phyloP scores from a whole-genome alignment of 1,284 basidiomycete species.

The Malassezia equina region DNA sequence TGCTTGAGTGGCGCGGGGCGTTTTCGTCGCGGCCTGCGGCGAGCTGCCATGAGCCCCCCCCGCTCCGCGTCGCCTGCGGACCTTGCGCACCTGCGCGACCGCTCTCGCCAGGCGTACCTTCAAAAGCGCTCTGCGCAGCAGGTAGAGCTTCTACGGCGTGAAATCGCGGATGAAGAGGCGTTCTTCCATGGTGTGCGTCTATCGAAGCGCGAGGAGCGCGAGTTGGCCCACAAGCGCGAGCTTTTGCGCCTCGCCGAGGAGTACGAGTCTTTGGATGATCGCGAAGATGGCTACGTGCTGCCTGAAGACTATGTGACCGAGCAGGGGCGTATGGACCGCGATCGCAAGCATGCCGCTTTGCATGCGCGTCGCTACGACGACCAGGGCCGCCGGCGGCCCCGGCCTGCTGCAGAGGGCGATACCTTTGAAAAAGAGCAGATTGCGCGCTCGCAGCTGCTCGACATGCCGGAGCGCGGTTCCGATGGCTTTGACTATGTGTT shows the following conservation, averaged over 20 bases:
- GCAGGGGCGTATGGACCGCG: slow-evolving; percentile 94
- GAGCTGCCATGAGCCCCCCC: not conserved
- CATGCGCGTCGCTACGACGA: slow-evolving; percentile 74
- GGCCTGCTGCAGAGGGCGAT: slow-evolving; percentile 90
- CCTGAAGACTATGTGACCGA: slow-evolving; percentile 81
- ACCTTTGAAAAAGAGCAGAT: slow-evolving; percentile 80
- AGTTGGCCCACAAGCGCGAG: slow-evolving; percentile 84
- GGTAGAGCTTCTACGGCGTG: slow-evolving; percentile 80
- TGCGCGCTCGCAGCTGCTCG: slow-evolving; percentile 56
- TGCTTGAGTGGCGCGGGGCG: no score
- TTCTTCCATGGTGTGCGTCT: slow-evolving; percentile 50
- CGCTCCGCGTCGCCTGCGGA: slow-evolving; percentile 48
- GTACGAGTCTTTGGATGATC: slow-evolving; percentile 81
- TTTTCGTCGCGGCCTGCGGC: not conserved
- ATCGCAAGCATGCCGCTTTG: slow-evolving; percentile 84
- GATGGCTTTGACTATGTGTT: slow-evolving; percentile 85
- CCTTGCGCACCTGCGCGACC: slow-evolving; percentile 32
- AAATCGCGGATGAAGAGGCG: slow-evolving; percentile 53
- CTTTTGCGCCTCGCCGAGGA: slow-evolving; percentile 84
- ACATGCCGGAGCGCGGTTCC: slow-evolving; percentile 20
- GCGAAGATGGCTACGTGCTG: slow-evolving; percentile 29
- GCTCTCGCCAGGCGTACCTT: slow-evolving; percentile 72
- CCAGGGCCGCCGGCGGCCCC: slow-evolving; percentile 54
- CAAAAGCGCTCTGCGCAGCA: slow-evolving; percentile 91
- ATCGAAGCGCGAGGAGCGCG: slow-evolving; percentile 68